A percentile compares a stretch with the other conserved stretches of the same genome.
These are phyloP conservation scores for Salvia sclarea DNA, from an alignment of 305 asterid species.

Conservation along the genomic window DNA sequence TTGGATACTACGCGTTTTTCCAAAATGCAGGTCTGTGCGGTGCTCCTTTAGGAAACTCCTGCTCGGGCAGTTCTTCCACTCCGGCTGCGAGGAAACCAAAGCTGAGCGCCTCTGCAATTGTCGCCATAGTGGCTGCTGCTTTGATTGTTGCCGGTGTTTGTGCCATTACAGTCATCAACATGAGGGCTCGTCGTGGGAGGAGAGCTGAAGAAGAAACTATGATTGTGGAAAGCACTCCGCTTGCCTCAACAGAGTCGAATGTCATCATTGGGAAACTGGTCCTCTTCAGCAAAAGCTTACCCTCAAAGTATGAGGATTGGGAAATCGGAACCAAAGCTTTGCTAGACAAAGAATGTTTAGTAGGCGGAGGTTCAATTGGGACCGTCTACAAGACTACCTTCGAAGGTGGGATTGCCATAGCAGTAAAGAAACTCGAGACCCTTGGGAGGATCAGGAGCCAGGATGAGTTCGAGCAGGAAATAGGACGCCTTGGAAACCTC, in stretches of 20 bases:
- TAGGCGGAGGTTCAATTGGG: constrained; percentile 89
- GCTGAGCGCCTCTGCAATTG: constrained; percentile 67
- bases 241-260: constrained; percentile 63
- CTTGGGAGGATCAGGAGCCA: constrained; percentile 77
- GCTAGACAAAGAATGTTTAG: constrained; percentile 78
- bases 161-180: constrained; percentile 64
- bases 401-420: constrained; percentile 67
- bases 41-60: constrained; percentile 41
- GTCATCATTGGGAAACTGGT: constrained; percentile 74
- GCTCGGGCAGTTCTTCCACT: constrained; percentile 3
- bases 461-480: constrained; percentile 87
- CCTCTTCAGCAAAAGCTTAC: constrained; percentile 74
- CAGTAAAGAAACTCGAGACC: constrained; percentile 84
- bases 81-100: constrained; percentile 47
- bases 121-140: constrained; percentile 79
- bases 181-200: constrained; percentile 61
- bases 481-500: constrained; percentile 73
- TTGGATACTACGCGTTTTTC: constrained; percentile 46
- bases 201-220: constrained; percentile 48
- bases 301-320: constrained; percentile 94
- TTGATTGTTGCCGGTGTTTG: constrained; percentile 13
- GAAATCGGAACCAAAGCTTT: constrained; percentile 88
- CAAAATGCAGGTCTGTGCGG: constrained; percentile 80
- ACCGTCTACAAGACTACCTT: constrained; percentile 77
- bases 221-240: constrained; percentile 66